Base-by-base conservation (phyloP, 495 filamentous ascomycete genomes). In the Aspergillus incahuasiensis region DNA sequence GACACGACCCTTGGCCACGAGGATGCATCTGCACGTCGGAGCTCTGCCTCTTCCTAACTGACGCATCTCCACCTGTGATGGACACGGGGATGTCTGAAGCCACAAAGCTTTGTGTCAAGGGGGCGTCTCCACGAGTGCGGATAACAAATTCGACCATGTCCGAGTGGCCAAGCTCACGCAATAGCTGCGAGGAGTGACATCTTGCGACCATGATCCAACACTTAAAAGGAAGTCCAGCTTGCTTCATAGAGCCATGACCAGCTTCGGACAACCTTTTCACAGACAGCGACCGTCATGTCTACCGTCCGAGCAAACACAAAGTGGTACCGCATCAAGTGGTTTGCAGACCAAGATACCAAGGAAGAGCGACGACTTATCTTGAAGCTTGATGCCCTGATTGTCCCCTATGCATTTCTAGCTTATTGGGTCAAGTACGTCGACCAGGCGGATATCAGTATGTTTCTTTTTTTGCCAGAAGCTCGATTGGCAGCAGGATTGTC, bases 381-480 rank as follows among this genome's bases (percentile, higher is more conserved):
- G 28, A 80, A 78, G 51, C 65, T 80, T 32, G 77, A 79, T 54
- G 55, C 70, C 8, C 55, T 74, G 53, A 71, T 74, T 57, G 67
- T 71, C 19, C 65, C 67, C 1, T 74, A 65, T 57, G 74, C 71
- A 2, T 72, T 78, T 51, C 55, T 78, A 9, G 64, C 72, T 0
- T 79, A 77, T 51, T 77, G 75, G 75, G 68, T 68, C 16, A 79
- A 80, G 57, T 75, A 77, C 51, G 65, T 80, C 21, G 74, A 80
- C 45, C 68, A 70, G 51, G 57, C 65, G 3, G 71, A 69, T 59
- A 63, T 73, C 56, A 71, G 69, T 72, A 48, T 39, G 63, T 45
- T 12, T n/a, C n/a, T 7, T 22, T 45, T 5, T 4, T 22, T 40
- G 15, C 15, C 19, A 9, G 3, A 0, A 48, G 19, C 21, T 30